These are phyloP conservation scores for Maudiozyma humilis DNA, from an alignment of 1,139 yeast species.

Conservation along the genomic window DNA sequence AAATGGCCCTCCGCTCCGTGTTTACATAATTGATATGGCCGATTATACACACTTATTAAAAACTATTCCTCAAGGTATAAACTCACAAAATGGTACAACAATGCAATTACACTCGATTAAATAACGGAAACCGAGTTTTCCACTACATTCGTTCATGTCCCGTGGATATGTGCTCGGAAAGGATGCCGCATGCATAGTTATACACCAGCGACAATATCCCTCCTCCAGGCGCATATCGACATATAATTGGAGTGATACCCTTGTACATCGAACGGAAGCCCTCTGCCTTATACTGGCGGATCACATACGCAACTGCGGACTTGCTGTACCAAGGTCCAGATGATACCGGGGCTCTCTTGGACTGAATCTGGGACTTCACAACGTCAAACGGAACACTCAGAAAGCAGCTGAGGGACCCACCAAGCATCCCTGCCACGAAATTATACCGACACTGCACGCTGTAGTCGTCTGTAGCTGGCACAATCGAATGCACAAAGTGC, in stretches of 20 bases:
- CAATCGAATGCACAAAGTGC: constrained; percentile 57
- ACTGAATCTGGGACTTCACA: constrained; percentile 87
- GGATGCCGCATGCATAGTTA: constrained; percentile 34
- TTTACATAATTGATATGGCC: too few species aligned
- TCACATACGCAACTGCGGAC: constrained; percentile 29
- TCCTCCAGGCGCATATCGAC: constrained; percentile 95
- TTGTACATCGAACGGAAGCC: constrained; percentile 74
- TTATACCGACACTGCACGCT: constrained; percentile 39
- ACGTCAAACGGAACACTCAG: constrained; percentile 92
- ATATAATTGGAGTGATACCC: constrained; percentile 87
- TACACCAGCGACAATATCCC: constrained; percentile 87
- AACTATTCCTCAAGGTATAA: too few species aligned
- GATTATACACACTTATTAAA: too few species aligned
- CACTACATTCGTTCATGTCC: background rate
- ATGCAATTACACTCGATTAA: background rate
- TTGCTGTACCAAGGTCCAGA: constrained; percentile 40
- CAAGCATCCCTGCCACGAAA: constrained; percentile 77
- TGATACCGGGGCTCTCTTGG: constrained; percentile 59
- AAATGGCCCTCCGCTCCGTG: too few species aligned
- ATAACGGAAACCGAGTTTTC: too few species aligned
- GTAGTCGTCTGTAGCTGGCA: background rate
- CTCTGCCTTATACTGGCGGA: constrained; percentile 72
- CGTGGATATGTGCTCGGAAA: background rate
- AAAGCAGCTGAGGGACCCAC: constrained; percentile 87
- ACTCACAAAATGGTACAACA: too few species aligned